Evolutionary conservation across 202 grass and related monocot species (phyloP).

Genomic region (Cymbopogon flexuosus): DNA sequence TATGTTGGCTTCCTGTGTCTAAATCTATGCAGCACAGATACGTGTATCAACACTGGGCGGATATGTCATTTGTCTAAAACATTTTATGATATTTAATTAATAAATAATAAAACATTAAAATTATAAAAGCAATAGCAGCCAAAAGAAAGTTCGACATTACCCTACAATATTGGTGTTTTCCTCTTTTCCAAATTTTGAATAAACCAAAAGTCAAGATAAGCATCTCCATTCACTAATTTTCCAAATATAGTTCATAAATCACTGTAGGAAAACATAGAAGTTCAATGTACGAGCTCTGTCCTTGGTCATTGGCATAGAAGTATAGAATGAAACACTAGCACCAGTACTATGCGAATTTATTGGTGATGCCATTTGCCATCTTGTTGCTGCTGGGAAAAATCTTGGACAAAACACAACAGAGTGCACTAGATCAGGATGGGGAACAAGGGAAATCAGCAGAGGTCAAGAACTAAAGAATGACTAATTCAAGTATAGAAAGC

Average conservation of each 20-base stretch:
- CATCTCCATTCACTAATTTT: not conserved
- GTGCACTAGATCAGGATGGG: not conserved
- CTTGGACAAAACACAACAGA: not conserved
- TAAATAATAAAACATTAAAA: not conserved
- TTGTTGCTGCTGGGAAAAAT: not conserved
- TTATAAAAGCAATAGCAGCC: not conserved
- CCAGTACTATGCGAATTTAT: not conserved
- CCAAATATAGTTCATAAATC: not conserved
- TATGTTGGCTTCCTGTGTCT: not conserved
- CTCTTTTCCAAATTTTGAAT: not conserved
- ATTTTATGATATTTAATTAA: not conserved
- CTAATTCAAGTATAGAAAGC: not conserved
- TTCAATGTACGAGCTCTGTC: not conserved
- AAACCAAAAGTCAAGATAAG: not conserved
- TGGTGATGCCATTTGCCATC: not conserved
- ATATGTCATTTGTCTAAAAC: not conserved
- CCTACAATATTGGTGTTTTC: not conserved
- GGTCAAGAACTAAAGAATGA: not conserved
- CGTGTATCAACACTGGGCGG: too few species aligned
- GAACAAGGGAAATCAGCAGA: not conserved
- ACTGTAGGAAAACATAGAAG: not conserved
- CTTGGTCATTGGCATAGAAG: not conserved
- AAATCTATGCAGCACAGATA: not conserved
- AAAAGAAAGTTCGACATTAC: not conserved
- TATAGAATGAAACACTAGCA: not conserved